Evolutionary conservation across 2,329 filamentous ascomycete species (phyloP).

Genomic region (Aspergillus terreus): DNA sequence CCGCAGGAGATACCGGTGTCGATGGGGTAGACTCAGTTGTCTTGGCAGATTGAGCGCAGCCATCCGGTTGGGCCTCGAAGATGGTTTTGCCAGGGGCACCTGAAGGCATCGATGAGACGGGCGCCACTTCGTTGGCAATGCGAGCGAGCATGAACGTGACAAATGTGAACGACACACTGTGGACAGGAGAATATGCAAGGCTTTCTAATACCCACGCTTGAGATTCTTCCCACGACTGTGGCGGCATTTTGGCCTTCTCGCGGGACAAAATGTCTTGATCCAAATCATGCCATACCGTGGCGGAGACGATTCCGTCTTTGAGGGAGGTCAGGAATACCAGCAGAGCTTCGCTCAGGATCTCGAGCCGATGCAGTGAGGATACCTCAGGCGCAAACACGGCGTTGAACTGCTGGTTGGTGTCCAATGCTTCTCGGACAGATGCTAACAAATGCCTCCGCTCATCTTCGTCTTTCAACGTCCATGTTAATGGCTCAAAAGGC

Average conservation of each 20-base stretch:
- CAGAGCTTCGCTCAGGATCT: constrained; percentile 68
- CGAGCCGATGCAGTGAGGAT: constrained; percentile 64
- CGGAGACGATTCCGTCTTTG: constrained; percentile 73
- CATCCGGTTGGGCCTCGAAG: constrained; percentile 1
- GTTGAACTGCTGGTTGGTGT: constrained; percentile 62
- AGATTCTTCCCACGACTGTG: constrained; percentile 51
- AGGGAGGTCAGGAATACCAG: constrained; percentile 71
- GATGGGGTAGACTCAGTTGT: constrained; percentile 11
- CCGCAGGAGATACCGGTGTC: constrained; percentile 16
- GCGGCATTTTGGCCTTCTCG: constrained; percentile 48
- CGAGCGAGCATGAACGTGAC: constrained; percentile 71
- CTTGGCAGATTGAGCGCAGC: constrained; percentile 5
- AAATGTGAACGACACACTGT: constrained; percentile 88
- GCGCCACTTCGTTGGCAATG: constrained; percentile 54
- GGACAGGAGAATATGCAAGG: constrained; percentile 66
- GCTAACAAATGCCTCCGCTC: constrained; percentile 44
- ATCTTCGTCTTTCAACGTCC: constrained; percentile 40
- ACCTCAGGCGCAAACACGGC: constrained; percentile 61
- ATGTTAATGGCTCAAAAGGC: constrained; percentile 56
- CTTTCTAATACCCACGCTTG: constrained; percentile 67
- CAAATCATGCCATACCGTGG: constrained; percentile 65
- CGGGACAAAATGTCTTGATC: constrained; percentile 54
- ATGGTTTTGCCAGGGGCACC: constrained; percentile 4
- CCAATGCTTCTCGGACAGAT: constrained; percentile 62
- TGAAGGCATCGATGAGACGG: constrained; percentile 27